Base-by-base conservation (phyloP, 768 basidiomycete species). In the Kwoniella botswanensis region DNA sequence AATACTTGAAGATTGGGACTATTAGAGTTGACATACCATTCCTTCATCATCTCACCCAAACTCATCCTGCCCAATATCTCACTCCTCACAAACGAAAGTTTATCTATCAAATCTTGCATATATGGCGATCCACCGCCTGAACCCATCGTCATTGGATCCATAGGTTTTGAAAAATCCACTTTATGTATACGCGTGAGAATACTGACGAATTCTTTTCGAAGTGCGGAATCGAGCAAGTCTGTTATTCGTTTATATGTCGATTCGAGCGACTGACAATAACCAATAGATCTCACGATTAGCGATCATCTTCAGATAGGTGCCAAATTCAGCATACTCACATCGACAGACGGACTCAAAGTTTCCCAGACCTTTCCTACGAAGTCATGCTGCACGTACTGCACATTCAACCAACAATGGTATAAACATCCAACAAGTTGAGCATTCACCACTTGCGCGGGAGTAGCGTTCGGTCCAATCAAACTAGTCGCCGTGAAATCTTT, bases 31-130 rank as follows among this genome's bases (percentile, higher is more conserved):
- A 81, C 86, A 64, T 73, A 95, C 96, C 96, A 97, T 75, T 88
- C 86, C 65, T 88, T 87, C 57, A 87, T 87, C 56, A 89, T 86
- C 22, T 93, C 92, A 0, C 92, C 92, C 13, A 94, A 85, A 57
- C 84, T 85, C 82, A 91, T 93, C 71, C 88, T 88, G 57, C 84
- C 87, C 13, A 98, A 81, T 21, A 98, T 82, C 76, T 95, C 93
- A 17, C 85, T 82, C 83, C 92, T 92, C 72, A 98, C 86, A 79
- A 93, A 94, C 0, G 86, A 84, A 57, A 99, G 85, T 84, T 93
- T 97, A 68, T 97, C 95, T 9, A 90, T 88, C 65, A 99, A 86
- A 73, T 96, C 94, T 81, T 92, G 92, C 89, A 98, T 92, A 84
- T 98, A 98, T 15, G 90, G 82, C 83, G 93, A 96, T 4, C 91